phyloP scores from a whole-genome alignment of 2,329 filamentous ascomycete genomes.

The Arthrobotrys entomopaga region DNA sequence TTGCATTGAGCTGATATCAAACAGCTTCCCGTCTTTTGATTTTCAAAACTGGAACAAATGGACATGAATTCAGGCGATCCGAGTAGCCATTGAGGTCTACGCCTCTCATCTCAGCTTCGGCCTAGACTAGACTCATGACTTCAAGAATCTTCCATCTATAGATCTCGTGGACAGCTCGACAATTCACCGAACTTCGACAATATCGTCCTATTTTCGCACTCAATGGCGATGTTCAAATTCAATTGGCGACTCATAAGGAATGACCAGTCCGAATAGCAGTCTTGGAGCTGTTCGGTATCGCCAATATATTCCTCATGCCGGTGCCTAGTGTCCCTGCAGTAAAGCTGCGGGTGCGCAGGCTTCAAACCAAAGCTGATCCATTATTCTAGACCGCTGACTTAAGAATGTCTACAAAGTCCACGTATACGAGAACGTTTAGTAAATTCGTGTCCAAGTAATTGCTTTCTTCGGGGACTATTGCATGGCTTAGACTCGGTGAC shows the following conservation, averaged over 20 bases:
- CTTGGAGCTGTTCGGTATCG: no score
- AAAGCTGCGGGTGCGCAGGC: background rate
- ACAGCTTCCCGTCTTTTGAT: no score
- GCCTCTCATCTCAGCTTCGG: background rate
- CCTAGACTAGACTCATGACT: background rate
- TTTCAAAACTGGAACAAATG: background rate
- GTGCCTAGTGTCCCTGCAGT: constrained; percentile 13
- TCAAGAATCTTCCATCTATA: constrained; percentile 2
- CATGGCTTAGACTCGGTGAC: no score
- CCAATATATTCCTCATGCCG: no score
- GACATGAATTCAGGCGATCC: no score
- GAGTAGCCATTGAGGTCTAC: background rate
- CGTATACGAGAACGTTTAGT: no score
- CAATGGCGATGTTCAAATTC: background rate
- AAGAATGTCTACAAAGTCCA: no score
- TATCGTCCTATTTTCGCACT: background rate
- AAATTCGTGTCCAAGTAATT: no score
- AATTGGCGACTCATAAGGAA: background rate
- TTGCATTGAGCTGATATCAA: constrained; percentile 7
- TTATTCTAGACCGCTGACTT: no score
- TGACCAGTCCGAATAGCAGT: no score
- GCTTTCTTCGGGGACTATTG: no score
- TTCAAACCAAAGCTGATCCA: no score
- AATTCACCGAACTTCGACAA: background rate
- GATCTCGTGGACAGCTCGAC: background rate